Evolutionary conservation across 345 rosid genomes (phyloP).

Genomic region (Eucalyptus sp.): DNA sequence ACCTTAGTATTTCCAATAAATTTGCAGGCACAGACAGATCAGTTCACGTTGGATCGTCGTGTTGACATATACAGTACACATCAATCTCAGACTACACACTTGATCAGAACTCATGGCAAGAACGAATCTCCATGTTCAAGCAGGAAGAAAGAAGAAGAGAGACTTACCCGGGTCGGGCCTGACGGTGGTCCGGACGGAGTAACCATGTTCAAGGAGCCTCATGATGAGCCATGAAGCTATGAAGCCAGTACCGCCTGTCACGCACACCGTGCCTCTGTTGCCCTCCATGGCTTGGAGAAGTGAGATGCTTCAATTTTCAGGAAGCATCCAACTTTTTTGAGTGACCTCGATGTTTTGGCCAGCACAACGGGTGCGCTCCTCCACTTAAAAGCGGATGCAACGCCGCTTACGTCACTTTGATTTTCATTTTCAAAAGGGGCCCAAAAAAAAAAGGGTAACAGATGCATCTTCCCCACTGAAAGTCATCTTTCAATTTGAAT

Average conservation of each 20-base stretch:
- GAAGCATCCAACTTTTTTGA: background rate
- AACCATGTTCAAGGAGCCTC: conserved; percentile 40
- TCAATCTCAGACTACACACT: background rate
- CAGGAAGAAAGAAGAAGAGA: background rate
- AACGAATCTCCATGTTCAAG: background rate
- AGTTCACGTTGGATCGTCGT: background rate
- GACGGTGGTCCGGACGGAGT: conserved; percentile 39
- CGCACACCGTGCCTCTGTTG: conserved; percentile 25
- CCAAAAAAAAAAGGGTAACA: background rate
- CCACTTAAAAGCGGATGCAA: background rate
- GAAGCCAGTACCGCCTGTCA: conserved; percentile 48
- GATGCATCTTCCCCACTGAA: background rate
- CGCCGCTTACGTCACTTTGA: background rate
- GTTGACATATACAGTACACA: background rate
- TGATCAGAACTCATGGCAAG: background rate
- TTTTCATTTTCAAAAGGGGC: background rate
- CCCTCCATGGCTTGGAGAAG: background rate
- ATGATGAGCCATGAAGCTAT: conserved; percentile 48
- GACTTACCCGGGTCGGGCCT: conserved; percentile 16
- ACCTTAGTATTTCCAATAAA: background rate
- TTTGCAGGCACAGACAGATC: background rate
- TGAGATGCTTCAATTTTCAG: background rate
- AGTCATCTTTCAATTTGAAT: background rate
- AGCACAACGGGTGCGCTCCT: background rate
- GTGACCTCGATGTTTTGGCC: background rate